These are phyloP conservation scores for Parietichytrium sp. DNA, from an alignment of 108 stramenopile species.

Conservation along the genomic window DNA sequence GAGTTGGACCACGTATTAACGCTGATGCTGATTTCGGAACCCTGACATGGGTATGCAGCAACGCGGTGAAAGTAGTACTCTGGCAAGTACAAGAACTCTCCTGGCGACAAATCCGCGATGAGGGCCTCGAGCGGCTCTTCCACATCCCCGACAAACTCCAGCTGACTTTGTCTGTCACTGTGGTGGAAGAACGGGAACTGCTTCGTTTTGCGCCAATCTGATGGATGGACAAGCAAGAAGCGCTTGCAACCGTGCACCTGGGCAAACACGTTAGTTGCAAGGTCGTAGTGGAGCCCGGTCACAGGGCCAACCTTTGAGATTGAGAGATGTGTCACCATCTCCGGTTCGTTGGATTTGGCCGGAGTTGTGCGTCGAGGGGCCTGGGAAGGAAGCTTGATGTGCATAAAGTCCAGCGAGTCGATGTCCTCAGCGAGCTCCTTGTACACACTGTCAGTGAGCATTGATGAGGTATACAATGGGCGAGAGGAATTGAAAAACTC, in stretches of 20 bases:
- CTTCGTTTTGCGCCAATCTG: neutral
- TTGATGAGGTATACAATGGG: too few species aligned
- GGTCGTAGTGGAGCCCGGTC: conserved; percentile 27
- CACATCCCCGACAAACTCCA: neutral
- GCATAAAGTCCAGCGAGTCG: too few species aligned
- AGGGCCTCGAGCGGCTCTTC: conserved; percentile 2
- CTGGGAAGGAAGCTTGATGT: too few species aligned
- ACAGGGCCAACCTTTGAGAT: too few species aligned
- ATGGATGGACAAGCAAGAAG: neutral
- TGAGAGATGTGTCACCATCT: too few species aligned
- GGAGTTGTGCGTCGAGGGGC: too few species aligned
- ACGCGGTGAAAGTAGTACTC: neutral
- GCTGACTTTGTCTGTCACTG: neutral
- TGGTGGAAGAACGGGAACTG: neutral
- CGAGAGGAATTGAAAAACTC: too few species aligned
- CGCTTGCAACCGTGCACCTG: conserved; percentile 18
- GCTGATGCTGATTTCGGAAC: neutral
- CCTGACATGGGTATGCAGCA: neutral
- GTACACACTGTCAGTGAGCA: too few species aligned
- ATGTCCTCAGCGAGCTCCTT: too few species aligned
- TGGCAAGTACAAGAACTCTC: neutral
- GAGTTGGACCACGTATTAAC: neutral
- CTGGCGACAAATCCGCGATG: neutral
- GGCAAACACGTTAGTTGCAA: neutral
- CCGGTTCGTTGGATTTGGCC: too few species aligned